Base-by-base conservation (phyloP, 1,139 yeast genomes). In the Ashbya aceris region DNA sequence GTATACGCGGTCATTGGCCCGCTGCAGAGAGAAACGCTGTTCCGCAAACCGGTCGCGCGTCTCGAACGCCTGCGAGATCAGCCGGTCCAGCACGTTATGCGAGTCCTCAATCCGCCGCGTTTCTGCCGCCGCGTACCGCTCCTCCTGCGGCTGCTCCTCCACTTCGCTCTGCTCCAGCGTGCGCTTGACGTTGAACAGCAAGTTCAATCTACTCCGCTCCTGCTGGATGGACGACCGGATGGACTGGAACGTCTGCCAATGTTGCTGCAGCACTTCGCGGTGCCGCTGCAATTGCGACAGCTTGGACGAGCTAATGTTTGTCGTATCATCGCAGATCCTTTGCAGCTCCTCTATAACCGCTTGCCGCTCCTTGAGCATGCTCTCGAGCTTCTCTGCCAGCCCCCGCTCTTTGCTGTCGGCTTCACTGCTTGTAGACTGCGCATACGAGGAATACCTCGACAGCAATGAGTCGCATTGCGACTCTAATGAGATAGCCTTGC, bases 261-360 rank as follows among this genome's bases (percentile, higher is more conserved):
- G 93, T 43, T 87, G 94, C 42, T 68, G 73, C 30, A 86, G 67
- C 26, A 76, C 74, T 60, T 87, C 96, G 53, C 75, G 76, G 60
- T 87, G 96, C 45, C 97, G 77, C 43, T 81, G 77, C 38, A 87
- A 66, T 59, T 91, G 97, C 55, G 84, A 91, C 32, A 79, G 62
- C 61, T 85, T 84, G 0, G 91, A 76, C 1, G 91, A 76, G 2
- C 87, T 73, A 6, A 80, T 67, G n/a, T 69, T 62, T 12, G 71
- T 58, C 52, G 79, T 83, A 2, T 79, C 68, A 41, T 82, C 86
- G 38, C 77, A 74, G 27, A 70, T 60, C 42, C 62, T 40, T 61
- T 57, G 40, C 67, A 62, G 40, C 35, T 67, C 50, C 36, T 66
- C 62, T 12, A 73, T 53, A 36, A 67, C 51, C 43, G 62, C 68